Evolutionary conservation across 345 rosid genomes (phyloP).

Genomic region (Eucalyptus erythrocorys): DNA sequence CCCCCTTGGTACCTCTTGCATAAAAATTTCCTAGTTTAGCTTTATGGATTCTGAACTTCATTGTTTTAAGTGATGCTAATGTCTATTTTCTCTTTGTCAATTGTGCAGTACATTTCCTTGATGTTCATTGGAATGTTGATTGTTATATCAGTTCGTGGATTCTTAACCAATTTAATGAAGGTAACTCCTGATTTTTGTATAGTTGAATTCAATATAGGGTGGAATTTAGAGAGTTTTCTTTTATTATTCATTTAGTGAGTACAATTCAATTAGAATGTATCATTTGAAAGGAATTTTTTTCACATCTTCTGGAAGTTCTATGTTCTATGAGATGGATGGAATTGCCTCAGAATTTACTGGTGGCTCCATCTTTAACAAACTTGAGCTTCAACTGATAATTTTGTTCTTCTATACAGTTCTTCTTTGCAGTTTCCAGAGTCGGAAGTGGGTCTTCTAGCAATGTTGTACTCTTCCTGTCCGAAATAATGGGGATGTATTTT

Average conservation of each 20-base stretch:
- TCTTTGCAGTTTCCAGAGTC: constrained; percentile 97
- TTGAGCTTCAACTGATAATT: neutral
- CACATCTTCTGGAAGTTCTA: neutral
- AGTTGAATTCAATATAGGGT: neutral
- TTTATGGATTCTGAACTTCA: neutral
- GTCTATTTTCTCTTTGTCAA: neutral
- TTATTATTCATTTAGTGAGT: neutral
- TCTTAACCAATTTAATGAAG: constrained; percentile 91
- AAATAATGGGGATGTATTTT: constrained; percentile 99
- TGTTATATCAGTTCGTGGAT: constrained; percentile 86
- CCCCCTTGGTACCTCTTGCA: neutral
- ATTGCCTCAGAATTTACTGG: neutral
- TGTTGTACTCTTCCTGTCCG: constrained; percentile 87
- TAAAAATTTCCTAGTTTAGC: neutral
- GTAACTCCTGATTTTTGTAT: constrained; percentile 11
- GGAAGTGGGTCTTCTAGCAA: constrained; percentile 99
- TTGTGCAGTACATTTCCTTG: constrained; percentile 78
- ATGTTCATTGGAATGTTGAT: constrained; percentile 90
- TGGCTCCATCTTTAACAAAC: neutral
- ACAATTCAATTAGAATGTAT: neutral
- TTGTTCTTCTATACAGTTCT: constrained; percentile 54
- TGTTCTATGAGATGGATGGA: neutral
- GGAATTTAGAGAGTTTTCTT: neutral
- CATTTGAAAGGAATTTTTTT: neutral
- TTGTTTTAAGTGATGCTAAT: neutral